Evolutionary conservation across 345 rosid genomes (phyloP).

Genomic region (Eucalyptus leucophloia): DNA sequence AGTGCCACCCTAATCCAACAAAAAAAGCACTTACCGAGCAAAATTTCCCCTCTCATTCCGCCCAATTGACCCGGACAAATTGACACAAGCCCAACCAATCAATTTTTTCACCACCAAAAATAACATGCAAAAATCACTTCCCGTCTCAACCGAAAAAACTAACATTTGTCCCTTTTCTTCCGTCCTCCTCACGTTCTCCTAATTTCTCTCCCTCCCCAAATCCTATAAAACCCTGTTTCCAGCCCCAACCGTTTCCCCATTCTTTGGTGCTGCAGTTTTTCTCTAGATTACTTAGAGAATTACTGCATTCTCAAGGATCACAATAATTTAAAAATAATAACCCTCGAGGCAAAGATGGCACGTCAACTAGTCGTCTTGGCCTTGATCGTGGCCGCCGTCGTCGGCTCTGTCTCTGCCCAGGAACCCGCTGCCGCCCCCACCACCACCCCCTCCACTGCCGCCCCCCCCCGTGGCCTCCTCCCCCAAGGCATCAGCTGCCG

Average conservation of each 20-base stretch:
- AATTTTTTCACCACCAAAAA: background rate
- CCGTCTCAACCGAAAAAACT: background rate
- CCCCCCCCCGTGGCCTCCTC: background rate
- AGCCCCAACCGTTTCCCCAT: background rate
- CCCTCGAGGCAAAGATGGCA: background rate
- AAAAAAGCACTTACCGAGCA: background rate
- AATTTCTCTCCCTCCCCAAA: background rate
- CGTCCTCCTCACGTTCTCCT: background rate
- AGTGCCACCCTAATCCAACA: background rate
- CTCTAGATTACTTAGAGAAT: background rate
- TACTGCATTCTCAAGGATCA: background rate
- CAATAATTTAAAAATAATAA: background rate
- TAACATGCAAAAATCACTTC: background rate
- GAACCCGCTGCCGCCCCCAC: background rate
- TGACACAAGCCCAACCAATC: background rate
- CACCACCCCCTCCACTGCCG: background rate
- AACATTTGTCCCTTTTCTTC: background rate
- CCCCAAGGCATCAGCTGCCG: background rate
- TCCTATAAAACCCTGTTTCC: background rate
- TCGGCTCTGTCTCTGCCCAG: background rate
- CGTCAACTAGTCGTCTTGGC: background rate
- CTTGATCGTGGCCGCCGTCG: background rate
- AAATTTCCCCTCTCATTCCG: background rate
- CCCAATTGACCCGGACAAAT: background rate
- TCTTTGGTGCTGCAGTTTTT: background rate